phyloP scores from a whole-genome alignment of 2,329 filamentous ascomycete species.

The Fusarium sp. region DNA sequence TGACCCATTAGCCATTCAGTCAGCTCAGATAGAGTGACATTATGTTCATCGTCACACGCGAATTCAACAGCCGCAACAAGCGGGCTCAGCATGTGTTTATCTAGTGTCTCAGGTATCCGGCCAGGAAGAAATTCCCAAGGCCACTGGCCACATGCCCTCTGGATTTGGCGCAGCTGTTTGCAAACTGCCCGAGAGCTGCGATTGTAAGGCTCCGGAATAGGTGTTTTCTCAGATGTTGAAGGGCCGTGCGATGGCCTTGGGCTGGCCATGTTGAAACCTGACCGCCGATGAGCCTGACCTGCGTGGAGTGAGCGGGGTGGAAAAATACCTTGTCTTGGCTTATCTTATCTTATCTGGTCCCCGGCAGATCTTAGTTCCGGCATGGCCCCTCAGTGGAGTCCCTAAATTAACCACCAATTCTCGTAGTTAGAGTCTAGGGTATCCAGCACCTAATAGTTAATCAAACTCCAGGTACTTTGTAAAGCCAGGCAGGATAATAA shows the following conservation, averaged over 20 bases:
- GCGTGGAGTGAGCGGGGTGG: background rate
- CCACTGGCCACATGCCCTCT: background rate
- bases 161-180: background rate
- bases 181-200: background rate
- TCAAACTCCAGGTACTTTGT: accelerated
- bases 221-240: background rate
- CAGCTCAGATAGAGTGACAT: background rate
- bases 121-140: constrained; percentile 1
- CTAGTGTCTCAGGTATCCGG: background rate
- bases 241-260: background rate
- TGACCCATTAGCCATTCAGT: background rate
- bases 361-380: background rate
- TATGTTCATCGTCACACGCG: background rate
- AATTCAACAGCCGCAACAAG: background rate
- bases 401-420: no score
- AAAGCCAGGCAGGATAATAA: background rate
- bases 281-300: background rate
- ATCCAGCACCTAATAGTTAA: accelerated
- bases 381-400: background rate
- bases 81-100: background rate
- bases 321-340: background rate
- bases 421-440: background rate
- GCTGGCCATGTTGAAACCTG: constrained; percentile 2
- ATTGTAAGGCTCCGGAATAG: background rate
- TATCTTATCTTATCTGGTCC: background rate